Conservation (phyloP, 2,329 filamentous ascomycete species). For the Pseudocercospora vitis region DNA sequence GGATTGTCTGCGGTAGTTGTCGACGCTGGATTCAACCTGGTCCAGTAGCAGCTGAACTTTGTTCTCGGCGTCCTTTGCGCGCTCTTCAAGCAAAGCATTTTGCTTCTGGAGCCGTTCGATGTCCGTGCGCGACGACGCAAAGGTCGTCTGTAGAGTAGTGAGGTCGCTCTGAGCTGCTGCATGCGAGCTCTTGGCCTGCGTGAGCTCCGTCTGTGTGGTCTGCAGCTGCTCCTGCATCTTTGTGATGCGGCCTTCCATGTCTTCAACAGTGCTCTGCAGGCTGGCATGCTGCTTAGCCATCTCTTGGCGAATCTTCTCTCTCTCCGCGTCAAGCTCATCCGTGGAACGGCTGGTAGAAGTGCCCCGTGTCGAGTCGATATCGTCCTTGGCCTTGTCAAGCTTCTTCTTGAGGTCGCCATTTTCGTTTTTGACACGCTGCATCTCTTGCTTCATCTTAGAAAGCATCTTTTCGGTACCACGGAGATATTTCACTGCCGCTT, state of each 20-base stretch:
- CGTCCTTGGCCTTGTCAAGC: conserved; percentile 51
- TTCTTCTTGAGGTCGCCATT: conserved; percentile 81
- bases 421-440: conserved; percentile 86
- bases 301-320: conserved; percentile 64
- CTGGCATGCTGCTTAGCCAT: conserved; percentile 69
- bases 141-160: conserved; percentile 46
- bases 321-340: conserved; percentile 73
- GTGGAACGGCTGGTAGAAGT: conserved; percentile 42
- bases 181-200: conserved; percentile 59
- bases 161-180: conserved; percentile 50
- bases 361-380: conserved; percentile 26
- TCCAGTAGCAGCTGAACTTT: conserved; percentile 91
- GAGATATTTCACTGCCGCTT: conserved; percentile 96
- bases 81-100: conserved; percentile 76
- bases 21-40: conserved; percentile 90
- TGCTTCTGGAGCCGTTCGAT: conserved; percentile 81
- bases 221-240: conserved; percentile 69
- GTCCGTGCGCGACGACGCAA: conserved; percentile 58
- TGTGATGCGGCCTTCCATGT: conserved; percentile 70
- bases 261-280: conserved; percentile 63
- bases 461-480: conserved; percentile 99
- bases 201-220: conserved; percentile 66
- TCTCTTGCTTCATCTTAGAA: conserved; percentile 95
- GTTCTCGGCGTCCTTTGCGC: conserved; percentile 84
- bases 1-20: conserved; percentile 83